Base-by-base conservation (phyloP, 2,329 filamentous ascomycete genomes). In the Neofusicoccum sp. region DNA sequence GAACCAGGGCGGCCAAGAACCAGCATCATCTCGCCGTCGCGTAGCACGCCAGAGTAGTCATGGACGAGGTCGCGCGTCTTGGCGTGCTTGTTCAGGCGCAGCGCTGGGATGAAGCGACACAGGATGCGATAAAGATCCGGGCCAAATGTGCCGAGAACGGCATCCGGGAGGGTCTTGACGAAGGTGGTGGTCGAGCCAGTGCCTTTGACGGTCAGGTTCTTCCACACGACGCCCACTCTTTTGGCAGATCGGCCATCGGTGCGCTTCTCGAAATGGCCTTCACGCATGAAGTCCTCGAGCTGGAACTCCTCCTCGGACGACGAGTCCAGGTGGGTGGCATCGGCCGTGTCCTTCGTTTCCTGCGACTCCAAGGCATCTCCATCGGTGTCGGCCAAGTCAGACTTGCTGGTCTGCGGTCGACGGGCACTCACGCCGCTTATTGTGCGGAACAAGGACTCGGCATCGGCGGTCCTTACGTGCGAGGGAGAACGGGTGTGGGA, bases 161-260 rank as follows among this genome's bases (percentile, higher is more conserved):
- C 90, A 64, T 90, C 83, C 0, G 90, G 89, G 0, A 93, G 75
- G 0, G 89, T 91, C 63, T 85, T 85, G 28, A 89, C 89, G 64
- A 89, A 89, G 0, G 84, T 84, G 0, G 88, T 80, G 0, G 85
- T 86, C 11, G 84, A 85, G 43, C 86, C 86, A 6, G 87, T 77
- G 16, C 90, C 90, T 71, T 89, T 87, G 30, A 93, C 90, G 0
- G 86, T 91, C 53, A 93, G 78, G 66, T 90, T 82, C 73, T 88
- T 90, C 79, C 88, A 93, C 1, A 91, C 78, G 1, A 93, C 88
- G 2, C 90, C 90, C 9, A 93, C 84, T 67, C 87, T 89, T 77
- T 93, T 95, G 9, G 87, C 83, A 0, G 89, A 88, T 36, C 81
- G 79, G 5, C 86, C 87, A 31, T 86, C 82, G 2, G 84, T 84